A percentile compares a stretch with the other conserved stretches of the same genome.
Conservation (phyloP, 495 filamentous ascomycete species). For the Aspergillus hancockii region DNA sequence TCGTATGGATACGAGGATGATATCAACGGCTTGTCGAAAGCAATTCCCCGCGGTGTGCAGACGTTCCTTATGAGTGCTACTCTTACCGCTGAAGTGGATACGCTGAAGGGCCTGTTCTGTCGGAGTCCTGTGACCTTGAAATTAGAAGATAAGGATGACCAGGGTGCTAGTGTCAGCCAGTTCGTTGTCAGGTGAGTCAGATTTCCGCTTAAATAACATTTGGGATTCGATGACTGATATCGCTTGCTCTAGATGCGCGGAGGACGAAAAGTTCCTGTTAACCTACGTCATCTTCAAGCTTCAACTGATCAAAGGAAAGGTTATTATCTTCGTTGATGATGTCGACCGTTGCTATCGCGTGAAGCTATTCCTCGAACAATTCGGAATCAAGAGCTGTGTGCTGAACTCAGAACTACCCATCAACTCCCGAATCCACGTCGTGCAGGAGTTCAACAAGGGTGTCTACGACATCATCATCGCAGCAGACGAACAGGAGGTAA, state of each 20-base stretch:
- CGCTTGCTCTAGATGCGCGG: slow-evolving; percentile 63
- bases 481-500: slow-evolving; percentile 85
- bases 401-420: slow-evolving; percentile 94
- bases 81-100: slow-evolving; percentile 81
- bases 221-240: slow-evolving; percentile 11
- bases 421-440: slow-evolving; percentile 88
- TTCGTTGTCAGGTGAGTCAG: slow-evolving; percentile 72
- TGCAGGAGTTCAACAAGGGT: slow-evolving; percentile 95
- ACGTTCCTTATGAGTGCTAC: slow-evolving; percentile 93
- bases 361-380: slow-evolving; percentile 96
- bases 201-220: background rate
- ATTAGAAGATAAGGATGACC: slow-evolving; percentile 71
- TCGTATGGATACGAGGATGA: slow-evolving; percentile 95
- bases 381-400: slow-evolving; percentile 90
- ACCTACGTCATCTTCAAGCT: slow-evolving; percentile 94
- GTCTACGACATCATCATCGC: slow-evolving; percentile 98
- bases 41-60: slow-evolving; percentile 82
- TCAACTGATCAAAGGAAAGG: slow-evolving; percentile 91
- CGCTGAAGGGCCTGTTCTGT: slow-evolving; percentile 83
- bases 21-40: slow-evolving; percentile 70
- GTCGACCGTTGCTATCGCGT: slow-evolving; percentile 91
- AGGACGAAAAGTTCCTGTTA: slow-evolving; percentile 96
- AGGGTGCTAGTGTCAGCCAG: slow-evolving; percentile 75
- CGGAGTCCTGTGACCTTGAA: slow-evolving; percentile 76
- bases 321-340: slow-evolving; percentile 90